phyloP scores from a whole-genome alignment of 257 asterid species.

The Jaltomata sinuosa region DNA sequence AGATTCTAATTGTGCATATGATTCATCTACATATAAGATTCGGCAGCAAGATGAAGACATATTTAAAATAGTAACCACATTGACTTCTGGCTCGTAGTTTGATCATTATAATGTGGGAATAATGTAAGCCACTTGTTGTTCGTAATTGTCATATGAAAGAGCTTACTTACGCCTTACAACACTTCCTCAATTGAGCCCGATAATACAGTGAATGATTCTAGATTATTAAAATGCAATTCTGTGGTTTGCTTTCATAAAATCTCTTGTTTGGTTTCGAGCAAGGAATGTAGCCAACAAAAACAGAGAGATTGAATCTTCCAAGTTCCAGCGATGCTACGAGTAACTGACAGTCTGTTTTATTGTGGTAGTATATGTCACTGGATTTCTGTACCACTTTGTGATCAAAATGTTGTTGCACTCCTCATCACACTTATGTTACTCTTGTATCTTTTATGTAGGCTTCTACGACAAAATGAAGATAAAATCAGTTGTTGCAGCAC shows the following conservation, averaged over 20 bases:
- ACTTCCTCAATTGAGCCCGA: not conserved
- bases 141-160: not conserved
- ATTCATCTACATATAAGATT: not conserved
- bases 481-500: not conserved
- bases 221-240: not conserved
- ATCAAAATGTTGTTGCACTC: not conserved
- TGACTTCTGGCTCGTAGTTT: not conserved
- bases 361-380: not conserved
- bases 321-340: not conserved
- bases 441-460: not conserved
- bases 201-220: not conserved
- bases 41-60: not conserved
- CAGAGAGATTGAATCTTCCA: not conserved
- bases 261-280: not conserved
- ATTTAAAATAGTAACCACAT: not conserved
- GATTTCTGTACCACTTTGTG: not conserved
- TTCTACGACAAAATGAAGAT: not conserved
- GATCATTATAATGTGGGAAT: not conserved
- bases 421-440: not conserved
- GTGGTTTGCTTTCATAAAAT: not conserved
- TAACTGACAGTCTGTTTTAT: not conserved
- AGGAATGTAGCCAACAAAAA: not conserved
- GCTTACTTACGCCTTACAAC: not conserved
- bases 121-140: not conserved
- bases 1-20: not conserved